These are phyloP conservation scores for Ascochyta koolunga DNA, from an alignment of 2,329 filamentous ascomycete genomes.

Conservation along the genomic window DNA sequence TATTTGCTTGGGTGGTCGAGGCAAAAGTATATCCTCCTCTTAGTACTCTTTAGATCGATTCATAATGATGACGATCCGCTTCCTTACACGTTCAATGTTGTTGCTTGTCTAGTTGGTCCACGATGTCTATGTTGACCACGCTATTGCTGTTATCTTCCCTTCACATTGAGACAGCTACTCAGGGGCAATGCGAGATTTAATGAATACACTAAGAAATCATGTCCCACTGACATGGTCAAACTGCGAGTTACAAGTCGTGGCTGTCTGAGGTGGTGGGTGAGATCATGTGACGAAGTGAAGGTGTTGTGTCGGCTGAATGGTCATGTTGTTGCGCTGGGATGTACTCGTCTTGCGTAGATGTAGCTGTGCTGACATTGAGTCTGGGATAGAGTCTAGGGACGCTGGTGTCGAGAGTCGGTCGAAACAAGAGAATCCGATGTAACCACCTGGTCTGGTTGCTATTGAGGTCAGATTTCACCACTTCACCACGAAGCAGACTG, in stretches of 20 bases:
- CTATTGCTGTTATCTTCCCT: background rate
- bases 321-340: too few relatives aligned
- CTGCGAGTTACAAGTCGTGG: background rate
- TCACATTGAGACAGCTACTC: background rate
- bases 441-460: too few relatives aligned
- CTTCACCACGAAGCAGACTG: background rate
- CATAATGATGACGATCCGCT: constrained; percentile 9
- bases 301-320: too few relatives aligned
- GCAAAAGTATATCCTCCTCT: constrained; percentile 1
- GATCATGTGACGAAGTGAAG: too few relatives aligned
- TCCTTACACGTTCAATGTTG: background rate
- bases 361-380: background rate
- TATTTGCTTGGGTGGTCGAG: background rate
- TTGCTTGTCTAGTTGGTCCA: background rate
- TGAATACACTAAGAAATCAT: too few relatives aligned
- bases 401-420: background rate
- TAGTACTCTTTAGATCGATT: constrained; percentile 8
- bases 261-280: background rate
- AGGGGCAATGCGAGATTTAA: too few relatives aligned
- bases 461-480: constrained; percentile 7
- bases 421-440: background rate
- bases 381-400: background rate
- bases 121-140: background rate
- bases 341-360: background rate
- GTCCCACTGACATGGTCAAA: background rate